A percentile compares a stretch with the other conserved stretches of the same genome.
Conservation (phyloP, 2,329 filamentous ascomycete species). For the Ceratocystis papillata region DNA sequence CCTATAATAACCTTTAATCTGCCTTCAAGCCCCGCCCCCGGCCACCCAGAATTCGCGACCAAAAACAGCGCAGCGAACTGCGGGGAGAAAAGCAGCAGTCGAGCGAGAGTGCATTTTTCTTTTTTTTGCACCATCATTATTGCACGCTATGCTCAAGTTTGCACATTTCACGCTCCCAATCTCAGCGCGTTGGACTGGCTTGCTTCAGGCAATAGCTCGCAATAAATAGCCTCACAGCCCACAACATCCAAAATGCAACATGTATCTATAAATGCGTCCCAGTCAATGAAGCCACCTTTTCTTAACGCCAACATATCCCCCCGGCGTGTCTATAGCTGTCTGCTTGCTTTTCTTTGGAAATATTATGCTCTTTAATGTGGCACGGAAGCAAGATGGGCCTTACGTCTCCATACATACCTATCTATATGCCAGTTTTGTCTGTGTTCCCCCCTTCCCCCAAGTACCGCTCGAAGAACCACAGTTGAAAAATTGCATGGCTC, state of each 20-base stretch:
- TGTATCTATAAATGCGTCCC: background rate
- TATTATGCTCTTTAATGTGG: constrained; percentile 6
- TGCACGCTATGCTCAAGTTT: background rate
- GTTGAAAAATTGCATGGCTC: background rate
- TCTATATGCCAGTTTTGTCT: constrained; percentile 6
- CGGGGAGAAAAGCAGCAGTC: background rate
- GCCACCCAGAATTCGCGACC: background rate
- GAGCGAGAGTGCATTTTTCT: background rate
- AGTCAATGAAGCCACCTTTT: background rate
- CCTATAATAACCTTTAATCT: background rate
- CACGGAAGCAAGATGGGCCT: constrained; percentile 1
- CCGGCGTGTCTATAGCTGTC: background rate
- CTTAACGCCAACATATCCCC: background rate
- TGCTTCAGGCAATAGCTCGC: background rate
- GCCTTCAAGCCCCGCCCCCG: background rate
- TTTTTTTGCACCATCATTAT: background rate
- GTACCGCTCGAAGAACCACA: background rate
- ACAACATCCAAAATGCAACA: background rate
- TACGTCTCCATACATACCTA: background rate
- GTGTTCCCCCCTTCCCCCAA: background rate
- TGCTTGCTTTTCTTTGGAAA: background rate
- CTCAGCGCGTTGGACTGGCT: background rate
- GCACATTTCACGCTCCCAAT: background rate
- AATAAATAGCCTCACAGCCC: background rate
- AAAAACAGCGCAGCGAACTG: constrained; percentile 3